Evolutionary conservation across 805 yeast genomes (phyloP).

Genomic region (Cyberlindnera americana): DNA sequence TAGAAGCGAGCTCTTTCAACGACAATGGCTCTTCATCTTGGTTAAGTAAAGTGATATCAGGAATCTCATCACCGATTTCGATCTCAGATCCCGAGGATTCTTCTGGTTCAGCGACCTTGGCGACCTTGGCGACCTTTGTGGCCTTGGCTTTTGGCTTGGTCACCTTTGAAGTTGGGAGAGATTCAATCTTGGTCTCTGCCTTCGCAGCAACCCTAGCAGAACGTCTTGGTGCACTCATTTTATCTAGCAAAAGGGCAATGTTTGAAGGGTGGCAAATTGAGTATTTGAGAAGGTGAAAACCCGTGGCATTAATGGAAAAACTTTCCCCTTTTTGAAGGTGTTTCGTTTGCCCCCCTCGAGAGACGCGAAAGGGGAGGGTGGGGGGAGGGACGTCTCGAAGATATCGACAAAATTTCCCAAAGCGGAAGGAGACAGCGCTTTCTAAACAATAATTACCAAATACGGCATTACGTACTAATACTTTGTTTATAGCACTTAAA

Average conservation of each 20-base stretch:
- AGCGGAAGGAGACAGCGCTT: conserved; percentile 2
- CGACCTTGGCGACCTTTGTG: conserved; percentile 1
- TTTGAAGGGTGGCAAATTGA: not conserved
- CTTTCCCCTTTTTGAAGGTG: too few species aligned
- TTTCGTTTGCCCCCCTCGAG: too few species aligned
- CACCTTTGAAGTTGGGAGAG: conserved; percentile 18
- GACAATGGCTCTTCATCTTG: conserved; percentile 67
- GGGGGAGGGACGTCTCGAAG: too few species aligned
- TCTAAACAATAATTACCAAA: too few species aligned
- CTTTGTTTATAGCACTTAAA: too few species aligned
- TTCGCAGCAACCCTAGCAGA: conserved; percentile 18
- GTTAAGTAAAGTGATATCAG: conserved; percentile 57
- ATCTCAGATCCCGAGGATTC: conserved; percentile 19
- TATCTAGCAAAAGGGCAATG: not conserved
- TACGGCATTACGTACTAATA: too few species aligned
- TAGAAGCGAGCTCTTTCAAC: conserved; percentile 38
- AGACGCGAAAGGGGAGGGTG: not conserved
- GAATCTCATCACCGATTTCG: conserved; percentile 61
- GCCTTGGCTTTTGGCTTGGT: conserved; percentile 20
- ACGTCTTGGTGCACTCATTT: conserved; percentile 12
- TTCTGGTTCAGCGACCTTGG: not conserved
- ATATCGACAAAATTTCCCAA: conserved; percentile 12
- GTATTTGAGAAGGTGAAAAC: too few species aligned
- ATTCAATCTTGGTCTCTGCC: conserved; percentile 13
- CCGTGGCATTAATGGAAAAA: too few species aligned